Conservation (phyloP, 2,329 filamentous ascomycete genomes). For the Remersonia thermophila region DNA sequence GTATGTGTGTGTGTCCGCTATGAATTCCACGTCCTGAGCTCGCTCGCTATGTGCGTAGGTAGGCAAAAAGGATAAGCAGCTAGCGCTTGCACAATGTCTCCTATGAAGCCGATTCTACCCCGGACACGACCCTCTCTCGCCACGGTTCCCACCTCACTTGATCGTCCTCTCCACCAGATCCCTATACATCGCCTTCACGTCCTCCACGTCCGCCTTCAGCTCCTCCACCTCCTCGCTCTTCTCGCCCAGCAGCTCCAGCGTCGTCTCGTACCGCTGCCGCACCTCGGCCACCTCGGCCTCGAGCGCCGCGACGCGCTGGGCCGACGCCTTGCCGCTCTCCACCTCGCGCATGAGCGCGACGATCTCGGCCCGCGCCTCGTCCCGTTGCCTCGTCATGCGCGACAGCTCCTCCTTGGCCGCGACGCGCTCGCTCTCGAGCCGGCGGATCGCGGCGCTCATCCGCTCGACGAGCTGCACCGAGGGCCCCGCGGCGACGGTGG, state of each 20-base stretch:
- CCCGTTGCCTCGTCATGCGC: constrained; percentile 70
- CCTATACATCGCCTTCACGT: constrained; percentile 93
- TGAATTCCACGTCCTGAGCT: too few relatives aligned
- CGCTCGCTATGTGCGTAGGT: too few relatives aligned
- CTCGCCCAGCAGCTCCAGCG: constrained; percentile 88
- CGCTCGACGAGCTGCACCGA: constrained; percentile 91
- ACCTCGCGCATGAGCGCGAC: constrained; percentile 78
- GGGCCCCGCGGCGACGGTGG: constrained; percentile 79
- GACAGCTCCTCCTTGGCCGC: constrained; percentile 75
- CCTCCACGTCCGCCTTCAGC: constrained; percentile 72
- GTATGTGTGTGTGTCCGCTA: too few relatives aligned
- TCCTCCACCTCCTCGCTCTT: constrained; percentile 94
- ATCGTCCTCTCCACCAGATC: constrained; percentile 81
- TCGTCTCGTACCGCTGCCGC: constrained; percentile 73
- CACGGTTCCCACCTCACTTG: constrained; percentile 8
- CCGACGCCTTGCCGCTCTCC: constrained; percentile 53
- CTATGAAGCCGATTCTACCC: too few relatives aligned
- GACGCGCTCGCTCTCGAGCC: constrained; percentile 84
- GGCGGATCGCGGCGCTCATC: constrained; percentile 85
- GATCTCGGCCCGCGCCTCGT: constrained; percentile 87
- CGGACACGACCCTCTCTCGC: too few relatives aligned
- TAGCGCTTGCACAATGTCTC: too few relatives aligned
- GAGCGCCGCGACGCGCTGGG: constrained; percentile 48
- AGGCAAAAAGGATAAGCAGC: too few relatives aligned
- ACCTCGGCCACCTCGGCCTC: constrained; percentile 57